Evolutionary conservation across 495 filamentous ascomycete species (phyloP).

Genomic region (Elasticomyces elasticus): DNA sequence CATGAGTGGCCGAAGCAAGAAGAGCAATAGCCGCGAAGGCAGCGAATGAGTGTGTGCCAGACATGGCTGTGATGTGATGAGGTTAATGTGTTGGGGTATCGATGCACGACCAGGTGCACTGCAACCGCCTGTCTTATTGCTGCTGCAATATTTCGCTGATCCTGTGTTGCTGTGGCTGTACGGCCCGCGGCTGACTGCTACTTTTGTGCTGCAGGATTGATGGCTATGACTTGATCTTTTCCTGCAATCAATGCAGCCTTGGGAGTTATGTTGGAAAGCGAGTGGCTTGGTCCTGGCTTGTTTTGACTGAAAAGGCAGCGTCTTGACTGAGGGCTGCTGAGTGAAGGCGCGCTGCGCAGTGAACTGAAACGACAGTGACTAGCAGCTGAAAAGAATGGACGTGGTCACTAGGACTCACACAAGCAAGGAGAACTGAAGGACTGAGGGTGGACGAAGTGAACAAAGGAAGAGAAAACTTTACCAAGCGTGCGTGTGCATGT

Average conservation of each 20-base stretch:
- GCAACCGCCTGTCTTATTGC: background rate
- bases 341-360: background rate
- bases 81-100: background rate
- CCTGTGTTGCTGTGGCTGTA: background rate
- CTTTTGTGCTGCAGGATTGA: background rate
- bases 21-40: background rate
- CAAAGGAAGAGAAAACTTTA: background rate
- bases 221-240: background rate
- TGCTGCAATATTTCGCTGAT: background rate
- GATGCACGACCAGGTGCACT: background rate
- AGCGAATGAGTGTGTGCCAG: background rate
- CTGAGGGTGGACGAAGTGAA: background rate
- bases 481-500: background rate
- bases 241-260: background rate
- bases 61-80: background rate
- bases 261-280: background rate
- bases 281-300: no score
- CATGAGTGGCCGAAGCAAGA: background rate
- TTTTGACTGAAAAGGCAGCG: background rate
- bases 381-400: constrained; percentile 4
- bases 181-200: background rate
- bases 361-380: constrained; percentile 1
- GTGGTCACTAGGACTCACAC: constrained; percentile 12
- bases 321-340: background rate
- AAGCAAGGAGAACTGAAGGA: background rate